Percentiles rank a stretch among this genome's conserved stretches.
phyloP scores from a whole-genome alignment of 1,284 basidiomycete species.

The Golubevia pallescens region DNA sequence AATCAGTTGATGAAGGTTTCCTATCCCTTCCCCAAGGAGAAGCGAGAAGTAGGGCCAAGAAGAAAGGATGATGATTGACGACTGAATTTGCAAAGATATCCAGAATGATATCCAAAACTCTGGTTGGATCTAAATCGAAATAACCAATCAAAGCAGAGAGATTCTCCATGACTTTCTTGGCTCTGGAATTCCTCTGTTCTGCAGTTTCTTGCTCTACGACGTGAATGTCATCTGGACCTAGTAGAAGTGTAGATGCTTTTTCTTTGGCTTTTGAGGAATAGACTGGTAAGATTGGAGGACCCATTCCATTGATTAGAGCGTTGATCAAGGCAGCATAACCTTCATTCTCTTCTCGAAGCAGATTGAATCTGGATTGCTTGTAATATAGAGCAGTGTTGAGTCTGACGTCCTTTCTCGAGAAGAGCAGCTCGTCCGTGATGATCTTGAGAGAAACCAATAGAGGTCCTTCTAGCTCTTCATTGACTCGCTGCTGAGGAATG shows the following conservation, averaged over 20 bases:
- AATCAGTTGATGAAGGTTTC: background rate
- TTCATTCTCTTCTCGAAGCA: conserved; percentile 61
- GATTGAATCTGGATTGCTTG: conserved; percentile 63
- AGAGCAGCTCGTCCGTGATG: conserved; percentile 32
- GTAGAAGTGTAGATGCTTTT: background rate
- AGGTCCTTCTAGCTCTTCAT: conserved; percentile 32
- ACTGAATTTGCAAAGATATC: conserved; percentile 50
- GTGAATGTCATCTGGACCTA: conserved; percentile 4
- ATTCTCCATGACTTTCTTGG: conserved; percentile 53
- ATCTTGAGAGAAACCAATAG: conserved; percentile 33
- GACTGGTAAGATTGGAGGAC: conserved; percentile 30
- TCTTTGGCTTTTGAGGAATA: conserved; percentile 7
- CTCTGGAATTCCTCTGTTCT: conserved; percentile 35
- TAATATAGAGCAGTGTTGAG: conserved; percentile 53
- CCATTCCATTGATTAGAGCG: conserved; percentile 41
- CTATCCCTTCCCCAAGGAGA: conserved; percentile 37
- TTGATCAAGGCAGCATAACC: conserved; percentile 55
- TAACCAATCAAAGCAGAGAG: conserved; percentile 55
- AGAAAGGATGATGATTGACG: conserved; percentile 50
- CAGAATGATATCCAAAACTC: conserved; percentile 55
- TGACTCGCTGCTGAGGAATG: background rate
- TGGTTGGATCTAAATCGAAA: conserved; percentile 56
- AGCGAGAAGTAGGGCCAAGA: conserved; percentile 36
- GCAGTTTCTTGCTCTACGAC: conserved; percentile 41
- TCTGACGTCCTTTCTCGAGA: conserved; percentile 44